phyloP scores from a whole-genome alignment of 257 asterid species.

The Plectranthus barbatus region DNA sequence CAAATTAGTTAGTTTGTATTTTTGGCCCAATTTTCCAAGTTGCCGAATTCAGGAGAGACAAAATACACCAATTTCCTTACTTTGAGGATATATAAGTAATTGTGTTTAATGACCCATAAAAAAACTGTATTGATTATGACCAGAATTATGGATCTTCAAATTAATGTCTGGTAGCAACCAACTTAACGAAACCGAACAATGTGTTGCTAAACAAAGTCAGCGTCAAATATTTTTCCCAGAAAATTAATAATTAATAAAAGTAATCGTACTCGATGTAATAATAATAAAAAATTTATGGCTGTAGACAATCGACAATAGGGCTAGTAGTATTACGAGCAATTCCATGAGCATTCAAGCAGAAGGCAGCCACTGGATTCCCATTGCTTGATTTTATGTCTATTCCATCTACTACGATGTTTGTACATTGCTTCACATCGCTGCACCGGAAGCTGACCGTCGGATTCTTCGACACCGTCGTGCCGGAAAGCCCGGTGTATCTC shows the following conservation, averaged over 20 bases:
- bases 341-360: constrained; percentile 27
- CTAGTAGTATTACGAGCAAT: background rate
- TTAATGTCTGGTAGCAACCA: too few relatives aligned
- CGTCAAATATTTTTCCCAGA: too few relatives aligned
- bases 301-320: constrained; percentile 18
- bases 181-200: too few relatives aligned
- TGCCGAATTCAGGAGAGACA: background rate
- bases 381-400: constrained; percentile 11
- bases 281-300: too few relatives aligned
- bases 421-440: constrained; percentile 25
- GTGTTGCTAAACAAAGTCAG: too few relatives aligned
- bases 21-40: background rate
- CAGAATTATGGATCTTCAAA: too few relatives aligned
- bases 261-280: too few relatives aligned
- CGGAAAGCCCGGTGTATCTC: constrained; percentile 9
- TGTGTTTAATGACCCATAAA: too few relatives aligned
- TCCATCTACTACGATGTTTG: constrained; percentile 15
- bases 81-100: too few relatives aligned
- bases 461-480: constrained; percentile 18
- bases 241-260: too few relatives aligned
- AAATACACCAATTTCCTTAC: too few relatives aligned
- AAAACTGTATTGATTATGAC: too few relatives aligned
- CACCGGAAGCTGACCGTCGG: constrained; percentile 20
- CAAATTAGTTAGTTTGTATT: background rate
- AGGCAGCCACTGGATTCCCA: background rate